A percentile compares a stretch with the other conserved stretches of the same genome.
Evolutionary conservation across 106 monocot species (phyloP).

Genomic region (Dendrobium chrysotoxum): DNA sequence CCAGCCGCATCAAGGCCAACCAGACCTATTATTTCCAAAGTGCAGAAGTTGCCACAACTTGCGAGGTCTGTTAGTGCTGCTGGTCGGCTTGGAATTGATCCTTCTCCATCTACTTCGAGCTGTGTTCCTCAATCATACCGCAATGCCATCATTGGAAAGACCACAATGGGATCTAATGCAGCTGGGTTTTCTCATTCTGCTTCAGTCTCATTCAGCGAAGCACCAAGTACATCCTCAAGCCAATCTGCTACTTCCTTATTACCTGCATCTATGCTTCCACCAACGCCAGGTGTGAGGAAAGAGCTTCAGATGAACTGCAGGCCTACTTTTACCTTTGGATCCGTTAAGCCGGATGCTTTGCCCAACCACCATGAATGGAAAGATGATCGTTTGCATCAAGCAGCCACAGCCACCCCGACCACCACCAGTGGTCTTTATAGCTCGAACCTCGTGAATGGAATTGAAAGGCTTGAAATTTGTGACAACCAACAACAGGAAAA

Average conservation of each 20-base stretch:
- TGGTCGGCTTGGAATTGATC: constrained; percentile 52
- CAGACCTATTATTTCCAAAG: constrained; percentile 20
- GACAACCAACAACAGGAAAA: no score
- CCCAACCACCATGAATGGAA: constrained; percentile 14
- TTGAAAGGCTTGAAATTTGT: background rate
- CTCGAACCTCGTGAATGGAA: background rate
- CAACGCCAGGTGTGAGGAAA: constrained; percentile 6
- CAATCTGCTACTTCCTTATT: constrained; percentile 6
- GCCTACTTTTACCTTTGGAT: constrained; percentile 48
- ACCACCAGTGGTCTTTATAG: background rate
- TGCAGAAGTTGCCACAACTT: constrained; percentile 34
- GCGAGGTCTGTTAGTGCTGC: constrained; percentile 63
- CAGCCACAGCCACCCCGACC: constrained; percentile 6
- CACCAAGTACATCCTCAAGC: constrained; percentile 16
- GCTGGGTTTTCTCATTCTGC: constrained; percentile 9
- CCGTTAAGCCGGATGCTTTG: constrained; percentile 40
- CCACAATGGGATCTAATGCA: background rate
- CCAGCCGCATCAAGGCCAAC: constrained; percentile 48
- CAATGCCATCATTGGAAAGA: constrained; percentile 79
- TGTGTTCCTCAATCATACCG: constrained; percentile 70
- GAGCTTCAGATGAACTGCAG: constrained; percentile 15
- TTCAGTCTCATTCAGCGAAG: constrained; percentile 18
- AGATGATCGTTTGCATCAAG: constrained; percentile 17
- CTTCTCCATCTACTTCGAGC: constrained; percentile 37
- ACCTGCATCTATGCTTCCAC: constrained; percentile 22